Evolutionary conservation across 441 rosid genomes (phyloP), one percentile per base, ranked within the genome.

Genomic region (Croton laevigatus): DNA sequence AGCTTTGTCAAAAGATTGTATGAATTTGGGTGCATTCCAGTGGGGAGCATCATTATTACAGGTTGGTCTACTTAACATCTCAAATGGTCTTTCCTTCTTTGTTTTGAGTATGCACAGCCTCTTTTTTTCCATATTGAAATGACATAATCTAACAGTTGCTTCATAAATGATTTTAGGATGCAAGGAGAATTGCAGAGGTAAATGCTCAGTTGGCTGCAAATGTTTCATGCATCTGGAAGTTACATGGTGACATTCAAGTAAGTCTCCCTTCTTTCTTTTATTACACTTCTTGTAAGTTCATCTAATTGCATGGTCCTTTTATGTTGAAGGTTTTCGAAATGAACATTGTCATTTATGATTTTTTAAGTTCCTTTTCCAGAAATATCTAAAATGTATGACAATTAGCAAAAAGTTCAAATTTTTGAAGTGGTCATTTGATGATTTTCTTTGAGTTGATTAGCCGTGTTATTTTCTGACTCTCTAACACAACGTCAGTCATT

Each of bases 181-280:
- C 98, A 49, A 57, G 82, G 66, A 79, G 85, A 87, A 81, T 89
- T 59, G 84, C 87, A 44, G 76, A 79, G 69, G 71, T 64, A 44
- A 84, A 82, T 74, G 75, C 87, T 72, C 77, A 62, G 27, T 78
- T 80, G 68, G 87, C 88, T 78, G 88, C 89, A 77, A 89, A 87
- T 78, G 69, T 82, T 79, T 89, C 95, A 32, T 87, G 85, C 76
- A 71, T 83, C 70, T 95, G 99, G 99, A 95, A 95, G 86, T 80
- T 93, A 86, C 85, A 74, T 71, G 99, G 92, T 72, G 98, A 93
- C 82, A 86, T 92, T 82, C 88, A 86, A 93, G 97, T 92, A 73
- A 65, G 72, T 22, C 40, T 49, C 40, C 59, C 55, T 22, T 62
- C 11, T 14, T 46, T 13, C 17, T 46, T 14, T 46, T 11, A 11